Conservation (phyloP, 805 yeast genomes). For the Peterozyma xylosa region DNA sequence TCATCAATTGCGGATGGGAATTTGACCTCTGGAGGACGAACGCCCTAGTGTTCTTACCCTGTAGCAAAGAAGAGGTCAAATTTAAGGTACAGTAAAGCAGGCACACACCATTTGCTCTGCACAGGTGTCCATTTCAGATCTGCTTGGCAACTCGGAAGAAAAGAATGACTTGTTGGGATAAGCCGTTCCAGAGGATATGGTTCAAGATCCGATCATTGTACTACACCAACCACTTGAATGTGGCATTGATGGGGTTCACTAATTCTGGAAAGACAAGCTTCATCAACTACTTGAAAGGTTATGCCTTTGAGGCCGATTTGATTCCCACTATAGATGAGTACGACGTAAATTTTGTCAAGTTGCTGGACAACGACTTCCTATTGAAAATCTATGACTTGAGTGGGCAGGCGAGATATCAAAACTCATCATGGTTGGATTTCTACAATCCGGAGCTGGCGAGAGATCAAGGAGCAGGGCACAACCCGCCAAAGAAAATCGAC, state of each 20-base stretch:
- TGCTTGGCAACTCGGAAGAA: too few species aligned
- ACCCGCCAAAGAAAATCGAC: not conserved
- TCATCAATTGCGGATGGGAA: too few species aligned
- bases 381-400: conserved; percentile 20
- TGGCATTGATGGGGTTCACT: conserved; percentile 20
- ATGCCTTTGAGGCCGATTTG: conserved; percentile 10
- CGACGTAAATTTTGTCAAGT: not conserved
- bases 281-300: conserved; percentile 11
- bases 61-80: too few species aligned
- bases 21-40: too few species aligned
- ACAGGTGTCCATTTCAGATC: too few species aligned
- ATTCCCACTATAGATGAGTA: conserved; percentile 18
- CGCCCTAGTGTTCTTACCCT: too few species aligned
- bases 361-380: conserved; percentile 1
- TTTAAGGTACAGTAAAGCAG: too few species aligned
- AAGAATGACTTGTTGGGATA: too few species aligned
- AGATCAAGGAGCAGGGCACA: too few species aligned
- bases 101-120: too few species aligned
- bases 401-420: conserved; percentile 20
- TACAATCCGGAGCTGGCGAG: not conserved
- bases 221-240: conserved; percentile 9
- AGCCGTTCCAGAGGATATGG: too few species aligned
- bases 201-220: too few species aligned
- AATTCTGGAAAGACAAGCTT: conserved; percentile 23
- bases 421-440: conserved; percentile 15